Base-by-base conservation (phyloP, 2,329 filamentous ascomycete genomes). In the Trichophyton schoenleinii region DNA sequence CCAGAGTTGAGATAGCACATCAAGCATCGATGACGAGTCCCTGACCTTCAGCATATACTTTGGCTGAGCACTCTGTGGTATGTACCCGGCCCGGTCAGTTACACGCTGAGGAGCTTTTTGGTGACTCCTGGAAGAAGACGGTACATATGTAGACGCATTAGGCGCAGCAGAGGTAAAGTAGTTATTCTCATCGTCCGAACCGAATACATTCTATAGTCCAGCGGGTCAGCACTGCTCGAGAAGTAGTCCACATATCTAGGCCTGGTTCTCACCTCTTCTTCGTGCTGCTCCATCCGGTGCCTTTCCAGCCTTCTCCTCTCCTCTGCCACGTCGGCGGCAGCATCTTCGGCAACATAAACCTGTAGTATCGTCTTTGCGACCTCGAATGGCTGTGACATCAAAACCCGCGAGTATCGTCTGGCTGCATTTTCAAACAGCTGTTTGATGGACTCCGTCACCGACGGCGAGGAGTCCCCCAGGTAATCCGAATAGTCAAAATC, bases 381-480 rank as follows among this genome's bases (percentile, higher is more conserved):
- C 78, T 97, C 94, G 73, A 99, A 97, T 13, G 94, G 94, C 75
- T 99, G 94, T 60, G 90, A 88, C 71, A 96, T 86, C 69, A 97
- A 75, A 25, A 96, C 86, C 62, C 87, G 90, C 13, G 87, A 87
- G 76, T 99, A 99, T 71, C 94, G 92, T 86, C 91, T 95, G 73
- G 95, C 72, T 66, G 94, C 83, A 72, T 91, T 87, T 71, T 97
- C 91, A 57, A 96, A 71, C 63, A 95, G 77, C 64, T 87, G 86
- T 71, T 87, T 89, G 49, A 87, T 79, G 65, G 87, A 87, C 67
- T 89, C 87, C 9, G 90, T 80, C 31, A 85, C 81, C 0, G 88
- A 89, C 0, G 88, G 88, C 31, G 87, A 89, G 22, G 83, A 79
- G 62, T 95, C 89, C 46, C 86, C 81, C 22, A 95, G 78, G 72